phyloP scores from a whole-genome alignment of 2,329 filamentous ascomycete genomes.

The Aspergillus sp. region DNA sequence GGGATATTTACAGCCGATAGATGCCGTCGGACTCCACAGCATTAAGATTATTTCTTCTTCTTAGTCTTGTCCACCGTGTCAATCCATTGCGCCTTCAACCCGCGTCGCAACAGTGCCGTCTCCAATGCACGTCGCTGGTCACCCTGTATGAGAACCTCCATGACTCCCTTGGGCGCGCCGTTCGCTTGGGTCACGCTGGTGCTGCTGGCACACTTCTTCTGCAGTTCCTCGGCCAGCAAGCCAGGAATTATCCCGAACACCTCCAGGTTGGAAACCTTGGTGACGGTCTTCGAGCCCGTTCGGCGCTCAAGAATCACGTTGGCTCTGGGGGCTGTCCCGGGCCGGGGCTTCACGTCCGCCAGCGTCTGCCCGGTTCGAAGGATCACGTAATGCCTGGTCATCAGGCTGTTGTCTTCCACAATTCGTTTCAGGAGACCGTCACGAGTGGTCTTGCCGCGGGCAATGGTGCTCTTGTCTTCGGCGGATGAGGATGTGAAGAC shows the following conservation, averaged over 20 bases:
- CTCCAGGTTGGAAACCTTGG: constrained; percentile 62
- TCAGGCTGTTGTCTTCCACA: constrained; percentile 47
- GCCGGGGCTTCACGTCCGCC: constrained; percentile 57
- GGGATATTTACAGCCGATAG: not conserved
- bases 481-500: constrained; percentile 56
- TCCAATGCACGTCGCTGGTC: constrained; percentile 63
- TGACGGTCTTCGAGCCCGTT: constrained; percentile 66
- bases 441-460: constrained; percentile 58
- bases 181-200: constrained; percentile 63
- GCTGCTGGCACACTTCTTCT: constrained; percentile 67
- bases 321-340: constrained; percentile 61
- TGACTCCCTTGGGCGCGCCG: constrained; percentile 62
- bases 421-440: constrained; percentile 62
- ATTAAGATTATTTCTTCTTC: constrained; percentile 54
- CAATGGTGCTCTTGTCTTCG: constrained; percentile 57
- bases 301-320: constrained; percentile 62
- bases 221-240: constrained; percentile 62
- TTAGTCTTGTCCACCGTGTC: constrained; percentile 68
- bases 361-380: constrained; percentile 43
- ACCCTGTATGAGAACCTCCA: constrained; percentile 68
- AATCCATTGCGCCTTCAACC: constrained; percentile 60
- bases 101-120: constrained; percentile 59
- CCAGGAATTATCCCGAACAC: constrained; percentile 61
- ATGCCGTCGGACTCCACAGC: not conserved
- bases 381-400: constrained; percentile 59